Evolutionary conservation across 23 red algal genomes (phyloP).

Genomic region (Chondrus crispus): DNA sequence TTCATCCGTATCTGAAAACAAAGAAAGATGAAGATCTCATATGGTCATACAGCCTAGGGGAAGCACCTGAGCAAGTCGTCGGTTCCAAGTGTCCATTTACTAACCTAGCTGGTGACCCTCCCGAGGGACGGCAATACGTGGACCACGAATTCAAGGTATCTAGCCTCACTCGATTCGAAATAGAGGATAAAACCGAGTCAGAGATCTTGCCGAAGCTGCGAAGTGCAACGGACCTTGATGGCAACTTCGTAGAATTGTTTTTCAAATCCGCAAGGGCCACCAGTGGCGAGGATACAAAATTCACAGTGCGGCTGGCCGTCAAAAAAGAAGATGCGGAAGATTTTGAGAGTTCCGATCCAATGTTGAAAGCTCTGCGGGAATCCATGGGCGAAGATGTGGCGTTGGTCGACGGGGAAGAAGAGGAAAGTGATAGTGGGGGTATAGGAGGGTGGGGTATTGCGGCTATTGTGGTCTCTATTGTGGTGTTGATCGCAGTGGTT

Average conservation of each 20-base stretch:
- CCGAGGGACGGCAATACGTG: not conserved
- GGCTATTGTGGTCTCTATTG: too few relatives aligned
- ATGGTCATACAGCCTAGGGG: not conserved
- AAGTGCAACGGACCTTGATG: not conserved
- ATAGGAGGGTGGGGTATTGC: too few relatives aligned
- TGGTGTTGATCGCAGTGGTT: too few relatives aligned
- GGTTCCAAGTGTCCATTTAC: slow-evolving; percentile 14
- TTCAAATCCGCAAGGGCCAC: not conserved
- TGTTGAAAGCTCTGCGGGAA: not conserved
- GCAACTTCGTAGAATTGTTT: not conserved
- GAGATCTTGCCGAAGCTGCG: not conserved
- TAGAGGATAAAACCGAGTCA: not conserved
- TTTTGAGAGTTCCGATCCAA: not conserved
- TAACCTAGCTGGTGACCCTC: slow-evolving; percentile 12
- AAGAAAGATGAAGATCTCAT: not conserved
- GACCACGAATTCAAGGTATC: not conserved
- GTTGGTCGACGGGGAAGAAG: too few relatives aligned
- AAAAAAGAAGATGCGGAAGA: not conserved
- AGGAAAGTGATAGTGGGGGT: too few relatives aligned
- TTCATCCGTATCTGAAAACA: slow-evolving; percentile 49
- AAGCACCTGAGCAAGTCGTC: not conserved
- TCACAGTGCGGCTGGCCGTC: not conserved
- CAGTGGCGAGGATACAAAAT: not conserved
- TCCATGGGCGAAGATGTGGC: not conserved
- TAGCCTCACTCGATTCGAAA: slow-evolving; percentile 18